Conservation (phyloP, 305 asterid genomes). For the Fraxinus xanthoxyloides region DNA sequence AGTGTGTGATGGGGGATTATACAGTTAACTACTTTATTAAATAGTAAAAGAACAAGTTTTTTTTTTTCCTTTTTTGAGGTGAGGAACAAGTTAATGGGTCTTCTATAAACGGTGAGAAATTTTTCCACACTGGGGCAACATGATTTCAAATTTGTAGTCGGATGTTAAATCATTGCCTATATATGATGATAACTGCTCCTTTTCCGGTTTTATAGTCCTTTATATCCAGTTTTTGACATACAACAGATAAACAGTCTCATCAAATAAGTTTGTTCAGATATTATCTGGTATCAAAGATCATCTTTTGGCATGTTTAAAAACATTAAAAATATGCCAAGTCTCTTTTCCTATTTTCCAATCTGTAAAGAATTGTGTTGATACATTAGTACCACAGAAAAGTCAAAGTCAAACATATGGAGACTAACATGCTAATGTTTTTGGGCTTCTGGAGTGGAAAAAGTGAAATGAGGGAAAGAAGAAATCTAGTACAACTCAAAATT, state of each 20-base stretch:
- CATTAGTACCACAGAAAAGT: neutral
- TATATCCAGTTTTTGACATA: neutral
- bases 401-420: neutral
- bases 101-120: neutral
- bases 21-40: neutral
- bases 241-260: neutral
- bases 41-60: neutral
- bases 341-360: neutral
- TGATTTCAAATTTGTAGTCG: neutral
- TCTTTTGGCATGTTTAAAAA: neutral
- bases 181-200: neutral
- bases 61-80: neutral
- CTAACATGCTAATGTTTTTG: neutral
- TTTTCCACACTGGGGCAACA: neutral
- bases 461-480: conserved; percentile 3
- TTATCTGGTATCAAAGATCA: neutral
- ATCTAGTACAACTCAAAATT: neutral
- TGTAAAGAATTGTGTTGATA: neutral
- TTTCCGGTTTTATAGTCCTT: neutral
- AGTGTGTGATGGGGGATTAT: neutral
- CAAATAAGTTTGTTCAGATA: neutral
- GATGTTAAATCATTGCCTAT: neutral
- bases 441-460: neutral
- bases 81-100: neutral
- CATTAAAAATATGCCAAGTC: neutral